A percentile compares a stretch with the other conserved stretches of the same genome.
Conservation (phyloP, 2,329 filamentous ascomycete genomes). For the Fusarium pseudocircinatum region DNA sequence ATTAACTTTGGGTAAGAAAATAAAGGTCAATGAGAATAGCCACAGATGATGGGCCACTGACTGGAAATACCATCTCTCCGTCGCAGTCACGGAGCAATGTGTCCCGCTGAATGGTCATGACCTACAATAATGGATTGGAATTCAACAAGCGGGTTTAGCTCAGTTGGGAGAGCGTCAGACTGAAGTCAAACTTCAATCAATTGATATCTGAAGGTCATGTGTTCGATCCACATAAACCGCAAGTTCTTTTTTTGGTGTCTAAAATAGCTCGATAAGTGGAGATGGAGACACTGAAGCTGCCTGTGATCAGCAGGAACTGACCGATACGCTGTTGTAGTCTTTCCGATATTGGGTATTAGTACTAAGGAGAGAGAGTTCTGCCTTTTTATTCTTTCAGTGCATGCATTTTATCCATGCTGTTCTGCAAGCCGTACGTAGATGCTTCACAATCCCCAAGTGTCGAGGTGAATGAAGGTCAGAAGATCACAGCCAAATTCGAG, state of each 20-base stretch:
- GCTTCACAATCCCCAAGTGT: background rate
- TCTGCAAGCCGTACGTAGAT: background rate
- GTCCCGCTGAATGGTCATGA: rapidly evolving
- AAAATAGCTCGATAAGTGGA: conserved; percentile 47
- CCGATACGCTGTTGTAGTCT: background rate
- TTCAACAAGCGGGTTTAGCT: conserved; percentile 45
- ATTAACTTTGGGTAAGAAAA: too few relatives aligned
- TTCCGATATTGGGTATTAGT: background rate
- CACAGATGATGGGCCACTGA: background rate
- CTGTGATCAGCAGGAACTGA: too few relatives aligned
- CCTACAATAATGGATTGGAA: rapidly evolving
- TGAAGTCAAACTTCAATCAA: conserved; percentile 38
- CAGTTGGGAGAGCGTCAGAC: conserved; percentile 45
- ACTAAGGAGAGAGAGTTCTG: too few relatives aligned
- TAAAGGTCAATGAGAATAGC: too few relatives aligned
- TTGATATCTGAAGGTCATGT: conserved; percentile 46
- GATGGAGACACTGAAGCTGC: background rate
- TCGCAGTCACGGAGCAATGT: background rate
- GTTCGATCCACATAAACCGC: conserved; percentile 47
- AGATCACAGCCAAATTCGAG: background rate
- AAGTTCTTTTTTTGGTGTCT: conserved; percentile 39
- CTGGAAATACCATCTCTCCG: background rate
- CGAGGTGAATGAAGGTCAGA: too few relatives aligned
- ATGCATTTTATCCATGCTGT: rapidly evolving
- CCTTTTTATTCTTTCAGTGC: background rate